Evolutionary conservation across 2,329 filamentous ascomycete genomes (phyloP).

Genomic region (Chaetomiaceae sp.): DNA sequence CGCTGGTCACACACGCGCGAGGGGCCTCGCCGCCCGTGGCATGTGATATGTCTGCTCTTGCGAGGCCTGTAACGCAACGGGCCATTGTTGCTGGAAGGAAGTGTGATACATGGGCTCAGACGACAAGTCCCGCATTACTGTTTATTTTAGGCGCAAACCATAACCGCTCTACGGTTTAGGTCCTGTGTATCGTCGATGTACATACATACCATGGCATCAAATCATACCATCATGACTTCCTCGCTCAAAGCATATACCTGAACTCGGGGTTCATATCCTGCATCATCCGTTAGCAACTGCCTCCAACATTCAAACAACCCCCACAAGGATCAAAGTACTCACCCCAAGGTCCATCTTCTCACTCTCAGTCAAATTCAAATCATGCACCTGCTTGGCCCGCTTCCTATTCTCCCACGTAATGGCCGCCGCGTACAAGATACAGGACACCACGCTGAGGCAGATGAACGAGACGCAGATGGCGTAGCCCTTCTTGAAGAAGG

Average conservation of each 20-base stretch:
- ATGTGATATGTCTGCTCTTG: too few relatives aligned
- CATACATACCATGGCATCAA: not conserved
- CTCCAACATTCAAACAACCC: not conserved
- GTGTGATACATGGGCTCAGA: too few relatives aligned
- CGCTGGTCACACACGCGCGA: too few relatives aligned
- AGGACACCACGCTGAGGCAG: constrained; percentile 60
- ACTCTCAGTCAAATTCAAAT: constrained; percentile 31
- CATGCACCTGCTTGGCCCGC: constrained; percentile 41
- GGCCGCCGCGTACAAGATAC: constrained; percentile 54
- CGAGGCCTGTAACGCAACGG: too few relatives aligned
- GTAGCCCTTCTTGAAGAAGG: constrained; percentile 68
- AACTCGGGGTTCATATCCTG: constrained; percentile 36
- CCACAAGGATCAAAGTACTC: constrained; percentile 21
- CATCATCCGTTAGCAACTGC: not conserved
- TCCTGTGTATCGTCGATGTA: not conserved
- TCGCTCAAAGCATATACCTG: constrained; percentile 34
- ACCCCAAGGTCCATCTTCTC: constrained; percentile 41
- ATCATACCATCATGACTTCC: not conserved
- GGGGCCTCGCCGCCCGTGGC: too few relatives aligned
- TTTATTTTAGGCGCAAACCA: too few relatives aligned
- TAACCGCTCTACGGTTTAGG: not conserved
- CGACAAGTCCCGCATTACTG: too few relatives aligned
- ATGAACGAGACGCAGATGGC: constrained; percentile 72
- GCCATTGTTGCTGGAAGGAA: too few relatives aligned
- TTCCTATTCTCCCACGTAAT: constrained; percentile 58